Conservation (phyloP, 129 eudicot genomes). For the Flaveria trinervia region DNA sequence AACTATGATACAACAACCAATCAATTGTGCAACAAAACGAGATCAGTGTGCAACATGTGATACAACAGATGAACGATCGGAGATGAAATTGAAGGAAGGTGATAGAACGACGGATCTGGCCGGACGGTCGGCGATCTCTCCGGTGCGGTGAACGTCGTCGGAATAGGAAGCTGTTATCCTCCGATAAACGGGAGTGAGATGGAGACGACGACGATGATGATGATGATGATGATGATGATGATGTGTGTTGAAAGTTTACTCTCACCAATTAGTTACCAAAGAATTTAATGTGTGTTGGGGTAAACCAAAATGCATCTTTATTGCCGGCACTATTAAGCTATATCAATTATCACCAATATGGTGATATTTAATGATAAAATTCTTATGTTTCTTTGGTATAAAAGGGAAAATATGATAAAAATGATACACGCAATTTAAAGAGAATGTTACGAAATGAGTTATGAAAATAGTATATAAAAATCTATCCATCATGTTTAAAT, state of each 20-base stretch:
- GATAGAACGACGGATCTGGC: constrained; percentile 12
- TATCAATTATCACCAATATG: too few relatives aligned
- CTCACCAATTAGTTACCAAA: neutral
- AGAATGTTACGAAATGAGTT: too few relatives aligned
- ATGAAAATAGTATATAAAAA: too few relatives aligned
- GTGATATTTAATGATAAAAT: too few relatives aligned
- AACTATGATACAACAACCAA: constrained; percentile 32
- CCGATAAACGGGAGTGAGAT: constrained; percentile 33
- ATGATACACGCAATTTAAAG: too few relatives aligned
- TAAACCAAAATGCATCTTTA: neutral
- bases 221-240: neutral
- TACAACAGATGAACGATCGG: constrained; percentile 7
- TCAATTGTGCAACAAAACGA: constrained; percentile 19
- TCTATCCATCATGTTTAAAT: too few relatives aligned
- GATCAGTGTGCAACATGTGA: constrained; percentile 8
- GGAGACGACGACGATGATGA: neutral
- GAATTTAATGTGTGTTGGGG: neutral
- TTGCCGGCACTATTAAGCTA: neutral
- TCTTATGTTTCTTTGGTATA: too few relatives aligned
- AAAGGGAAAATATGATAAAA: too few relatives aligned
- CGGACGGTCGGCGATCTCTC: constrained; percentile 22
- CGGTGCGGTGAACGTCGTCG: constrained; percentile 27
- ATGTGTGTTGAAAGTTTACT: neutral
- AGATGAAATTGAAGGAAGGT: constrained; percentile 10
- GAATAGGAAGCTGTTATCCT: constrained; percentile 30